Evolutionary conservation across 768 basidiomycete species (phyloP), one percentile per base, ranked within the genome.

Genomic region (Podaxis sp.): DNA sequence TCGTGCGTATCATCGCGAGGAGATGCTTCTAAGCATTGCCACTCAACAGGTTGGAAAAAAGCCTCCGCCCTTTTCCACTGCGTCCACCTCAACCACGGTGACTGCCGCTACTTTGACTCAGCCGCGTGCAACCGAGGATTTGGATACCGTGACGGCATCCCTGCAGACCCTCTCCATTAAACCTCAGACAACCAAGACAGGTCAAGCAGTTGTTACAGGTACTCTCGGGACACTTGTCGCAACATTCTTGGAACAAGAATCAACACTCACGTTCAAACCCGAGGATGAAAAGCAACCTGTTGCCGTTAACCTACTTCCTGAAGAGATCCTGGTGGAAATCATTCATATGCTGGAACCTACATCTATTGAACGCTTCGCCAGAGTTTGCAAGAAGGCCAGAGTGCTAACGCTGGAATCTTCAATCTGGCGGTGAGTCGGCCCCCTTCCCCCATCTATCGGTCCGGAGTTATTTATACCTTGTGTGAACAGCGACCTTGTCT

Each of bases 321-420:
- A 90, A 38, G 95, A 97, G 72, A 69, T 96, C 11, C 68, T 96
- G 33, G 75, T 93, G 36, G 71, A 80, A 44, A 82, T 95, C 58
- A 74, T 96, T n/a, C 76, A 80, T 33, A 79, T 80, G 64, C 77
- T 96, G 44, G 89, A 93, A 67, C 79, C 83, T 1, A 80, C 83
- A 2, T 74, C 86, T 24, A 76, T 96, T 38, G 95, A 95, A 72
- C 82, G 90, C 8, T 95, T 97, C 69, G 95, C 86, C 0, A 68
- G 75, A 20, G 85, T 91, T 2, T 86, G 84, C 70, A 85, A 89
- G 60, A 93, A 88, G 69, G 89, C 91, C 4, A 83, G 94, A 46
- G 69, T 93, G 8, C 66, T 96, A 20, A 87, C 86, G 10, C 74
- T 93, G 56, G 90, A 93, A 64, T 74, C 82, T 20, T 77, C 78